These are phyloP conservation scores for Sporothrix curviconia DNA, from an alignment of 2,329 filamentous ascomycete genomes.

Conservation along the genomic window DNA sequence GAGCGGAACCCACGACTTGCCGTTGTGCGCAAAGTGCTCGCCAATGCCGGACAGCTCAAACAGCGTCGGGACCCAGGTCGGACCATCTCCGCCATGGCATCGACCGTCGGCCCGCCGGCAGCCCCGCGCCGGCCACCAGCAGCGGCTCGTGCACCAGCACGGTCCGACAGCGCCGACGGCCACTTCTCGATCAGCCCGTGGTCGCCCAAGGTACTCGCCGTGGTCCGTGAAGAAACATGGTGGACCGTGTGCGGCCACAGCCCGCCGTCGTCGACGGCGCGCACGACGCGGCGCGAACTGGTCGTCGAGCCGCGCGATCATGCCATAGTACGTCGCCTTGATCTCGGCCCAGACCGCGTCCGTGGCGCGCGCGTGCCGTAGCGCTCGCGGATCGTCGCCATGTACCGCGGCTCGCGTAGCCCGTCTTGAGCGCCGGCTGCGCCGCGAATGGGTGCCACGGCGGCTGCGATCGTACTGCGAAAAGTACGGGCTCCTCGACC, in stretches of 20 bases:
- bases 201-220: conserved; percentile 42
- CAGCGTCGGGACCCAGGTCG: conserved; percentile 39
- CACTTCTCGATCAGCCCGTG: conserved; percentile 44
- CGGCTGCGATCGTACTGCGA: conserved; percentile 36
- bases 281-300: conserved; percentile 38
- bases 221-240: conserved; percentile 41
- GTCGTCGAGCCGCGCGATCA: conserved; percentile 39
- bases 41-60: conserved; percentile 33
- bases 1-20: conserved; percentile 29
- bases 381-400: conserved; percentile 31
- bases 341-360: conserved; percentile 38
- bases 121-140: conserved; percentile 35
- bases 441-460: conserved; percentile 19
- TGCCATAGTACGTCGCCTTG: conserved; percentile 40
- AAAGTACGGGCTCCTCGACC: conserved; percentile 42
- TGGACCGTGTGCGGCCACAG: conserved; percentile 35
- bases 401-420: conserved; percentile 38
- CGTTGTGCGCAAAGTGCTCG: conserved; percentile 36
- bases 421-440: conserved; percentile 25
- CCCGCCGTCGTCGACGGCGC: conserved; percentile 27
- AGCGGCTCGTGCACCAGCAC: conserved; percentile 37
- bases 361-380: conserved; percentile 36
- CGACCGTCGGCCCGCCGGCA: conserved; percentile 30
- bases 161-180: conserved; percentile 38
- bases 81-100: conserved; percentile 38